These are phyloP conservation scores for Spizellomyces sp. DNA, from an alignment of 192 early-diverging fungal species.

Conservation along the genomic window DNA sequence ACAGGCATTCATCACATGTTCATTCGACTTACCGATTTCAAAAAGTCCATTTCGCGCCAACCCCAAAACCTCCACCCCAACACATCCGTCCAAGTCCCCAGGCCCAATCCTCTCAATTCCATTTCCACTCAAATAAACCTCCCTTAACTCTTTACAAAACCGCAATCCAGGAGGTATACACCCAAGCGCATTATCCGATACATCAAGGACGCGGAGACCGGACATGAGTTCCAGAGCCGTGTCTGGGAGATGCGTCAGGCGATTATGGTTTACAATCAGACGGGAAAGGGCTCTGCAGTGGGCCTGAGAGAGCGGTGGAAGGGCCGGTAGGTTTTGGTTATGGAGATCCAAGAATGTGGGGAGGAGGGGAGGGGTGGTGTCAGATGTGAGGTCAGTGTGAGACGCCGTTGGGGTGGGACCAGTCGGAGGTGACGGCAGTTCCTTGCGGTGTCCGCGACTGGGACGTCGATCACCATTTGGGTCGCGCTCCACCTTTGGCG, in stretches of 20 bases:
- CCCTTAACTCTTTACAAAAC: neutral
- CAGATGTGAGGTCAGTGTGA: too few relatives aligned
- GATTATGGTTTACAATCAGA: slow-evolving; percentile 4
- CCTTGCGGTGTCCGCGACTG: too few relatives aligned
- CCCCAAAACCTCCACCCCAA: neutral
- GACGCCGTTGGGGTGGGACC: too few relatives aligned
- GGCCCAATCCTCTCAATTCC: slow-evolving; percentile 16
- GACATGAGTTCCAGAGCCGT: slow-evolving; percentile 8
- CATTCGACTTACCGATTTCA: too few relatives aligned
- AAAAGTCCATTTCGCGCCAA: too few relatives aligned
- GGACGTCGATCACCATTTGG: too few relatives aligned
- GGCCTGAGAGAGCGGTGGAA: slow-evolving; percentile 7
- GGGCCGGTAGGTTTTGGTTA: neutral
- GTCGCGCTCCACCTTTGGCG: too few relatives aligned
- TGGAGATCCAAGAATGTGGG: too few relatives aligned
- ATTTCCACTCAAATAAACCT: slow-evolving; percentile 13
- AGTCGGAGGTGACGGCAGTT: too few relatives aligned
- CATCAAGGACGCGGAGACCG: slow-evolving; percentile 3
- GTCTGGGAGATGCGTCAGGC: neutral
- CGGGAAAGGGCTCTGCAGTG: slow-evolving; percentile 9
- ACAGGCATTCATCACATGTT: too few relatives aligned
- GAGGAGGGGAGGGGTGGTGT: too few relatives aligned
- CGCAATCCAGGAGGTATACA: neutral
- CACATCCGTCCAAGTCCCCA: slow-evolving; percentile 9
- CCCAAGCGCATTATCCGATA: slow-evolving; percentile 15